Base-by-base conservation (phyloP, 2,329 filamentous ascomycete genomes). In the Verticillium albo-atrum region DNA sequence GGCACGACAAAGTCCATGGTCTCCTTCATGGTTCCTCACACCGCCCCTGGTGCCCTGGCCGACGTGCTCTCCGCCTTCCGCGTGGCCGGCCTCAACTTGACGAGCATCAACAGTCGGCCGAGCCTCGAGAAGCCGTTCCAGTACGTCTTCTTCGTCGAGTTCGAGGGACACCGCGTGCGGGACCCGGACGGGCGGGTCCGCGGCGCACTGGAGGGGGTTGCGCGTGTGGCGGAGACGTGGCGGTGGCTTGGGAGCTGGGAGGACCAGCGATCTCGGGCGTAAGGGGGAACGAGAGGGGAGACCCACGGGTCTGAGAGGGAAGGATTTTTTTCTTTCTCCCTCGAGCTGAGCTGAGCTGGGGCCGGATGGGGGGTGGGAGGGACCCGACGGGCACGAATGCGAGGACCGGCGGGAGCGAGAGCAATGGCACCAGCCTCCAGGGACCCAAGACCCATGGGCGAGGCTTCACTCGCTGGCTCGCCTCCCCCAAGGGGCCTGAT, bases 101-200 rank as follows among this genome's bases (percentile, higher is more conserved):
- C 93, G 30, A 94, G 89, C 72, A 96, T 98, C 73, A 93, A 92
- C 71, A 92, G 90, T 65, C 78, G 94, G 64, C 94, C 94, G 5
- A 92, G 90, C 67, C 83, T 90, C 59, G 78, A 83, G 42, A 77
- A 79, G 65, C 86, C 89, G 23, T 98, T 96, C 85, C 88, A 96
- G 71, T 98, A 98, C 75, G 84, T 97, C 37, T 97, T 98, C 77
- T 93, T 98, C 70, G 88, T 97, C 30, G 94, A 98, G 78, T 92
- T 96, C 67, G 84, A 89, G 71, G 89, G 89, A 1, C 82, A 85
- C 71, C 76, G 75, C 65, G 67, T 72, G 59, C 72, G 75, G 55
- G 85, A 85, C 66, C 78, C 79, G 2, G 79, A 82, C 57, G 82
- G 80, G 3, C 78, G 79, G 62, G 87, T 92, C 17, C 80, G 83